Conservation (phyloP, 176 grass and related monocot genomes). For the Aegilops bicornis region DNA sequence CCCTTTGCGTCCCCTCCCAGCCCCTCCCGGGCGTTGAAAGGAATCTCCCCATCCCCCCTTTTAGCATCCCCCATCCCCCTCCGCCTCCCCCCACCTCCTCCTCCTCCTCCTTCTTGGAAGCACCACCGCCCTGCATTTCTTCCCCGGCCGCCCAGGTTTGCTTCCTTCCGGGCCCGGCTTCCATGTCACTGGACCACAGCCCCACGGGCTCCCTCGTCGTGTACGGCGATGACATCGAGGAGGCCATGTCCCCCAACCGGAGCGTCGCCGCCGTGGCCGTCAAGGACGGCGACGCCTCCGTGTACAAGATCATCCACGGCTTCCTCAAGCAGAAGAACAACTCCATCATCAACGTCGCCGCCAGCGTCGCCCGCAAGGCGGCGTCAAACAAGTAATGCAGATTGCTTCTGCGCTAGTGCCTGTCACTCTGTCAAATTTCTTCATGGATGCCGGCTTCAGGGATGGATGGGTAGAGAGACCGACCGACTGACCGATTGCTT, state of each 20-base stretch:
- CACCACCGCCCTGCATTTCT: neutral
- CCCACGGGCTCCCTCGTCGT: constrained; percentile 25
- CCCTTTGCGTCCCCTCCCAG: constrained; percentile 50
- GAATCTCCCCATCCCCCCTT: constrained; percentile 42
- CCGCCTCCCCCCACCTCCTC: neutral
- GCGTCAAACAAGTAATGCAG: constrained; percentile 52
- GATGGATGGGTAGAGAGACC: neutral
- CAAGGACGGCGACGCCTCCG: constrained; percentile 56
- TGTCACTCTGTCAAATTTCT: neutral
- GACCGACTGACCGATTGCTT: neutral
- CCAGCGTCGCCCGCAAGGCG: constrained; percentile 51
- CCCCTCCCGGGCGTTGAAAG: constrained; percentile 51
- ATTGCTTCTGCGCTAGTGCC: no score
- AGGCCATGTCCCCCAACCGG: constrained; percentile 52
- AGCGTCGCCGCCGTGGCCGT: constrained; percentile 47
- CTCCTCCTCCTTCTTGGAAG: no score
- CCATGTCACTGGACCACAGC: constrained; percentile 69
- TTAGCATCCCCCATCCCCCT: constrained; percentile 31
- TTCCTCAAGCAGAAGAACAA: constrained; percentile 79
- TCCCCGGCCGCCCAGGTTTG: neutral
- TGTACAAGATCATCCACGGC: constrained; percentile 62
- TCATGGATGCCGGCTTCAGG: no score
- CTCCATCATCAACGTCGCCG: constrained; percentile 59
- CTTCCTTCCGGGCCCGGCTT: constrained; percentile 31
- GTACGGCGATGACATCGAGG: constrained; percentile 68